These are phyloP conservation scores for Solanum neorickii DNA, from an alignment of 257 asterid genomes.

Conservation along the genomic window DNA sequence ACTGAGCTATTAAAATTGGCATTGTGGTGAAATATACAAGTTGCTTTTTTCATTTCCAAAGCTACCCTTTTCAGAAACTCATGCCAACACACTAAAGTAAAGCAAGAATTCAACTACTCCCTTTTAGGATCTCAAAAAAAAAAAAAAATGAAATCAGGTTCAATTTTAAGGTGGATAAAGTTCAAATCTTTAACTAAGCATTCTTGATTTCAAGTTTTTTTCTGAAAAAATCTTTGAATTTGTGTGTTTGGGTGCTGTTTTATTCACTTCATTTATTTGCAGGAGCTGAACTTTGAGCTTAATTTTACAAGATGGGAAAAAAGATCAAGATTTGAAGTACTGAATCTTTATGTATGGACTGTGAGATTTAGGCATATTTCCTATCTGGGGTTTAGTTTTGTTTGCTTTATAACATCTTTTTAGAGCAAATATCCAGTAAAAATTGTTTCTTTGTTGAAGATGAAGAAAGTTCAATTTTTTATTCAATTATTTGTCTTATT, in stretches of 20 bases:
- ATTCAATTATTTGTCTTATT: not conserved
- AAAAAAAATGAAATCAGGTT: not conserved
- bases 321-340: constrained; percentile 62
- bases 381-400: not conserved
- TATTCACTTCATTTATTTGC: constrained; percentile 2
- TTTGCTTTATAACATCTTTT: not conserved
- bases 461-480: not conserved
- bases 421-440: not conserved
- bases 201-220: not conserved
- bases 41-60: not conserved
- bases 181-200: not conserved
- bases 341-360: not conserved
- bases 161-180: not conserved
- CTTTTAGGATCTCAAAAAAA: not conserved
- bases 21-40: not conserved
- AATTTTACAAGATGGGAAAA: constrained; percentile 18
- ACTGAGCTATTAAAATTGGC: not conserved
- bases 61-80: not conserved
- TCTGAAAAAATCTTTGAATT: not conserved
- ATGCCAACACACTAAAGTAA: not conserved
- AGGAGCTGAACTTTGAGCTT: constrained; percentile 16
- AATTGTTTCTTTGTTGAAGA: not conserved
- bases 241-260: not conserved
- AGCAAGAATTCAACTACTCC: not conserved
- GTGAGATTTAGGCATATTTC: not conserved